Conservation (phyloP, 441 rosid species). For the Monsonia emarginata region DNA sequence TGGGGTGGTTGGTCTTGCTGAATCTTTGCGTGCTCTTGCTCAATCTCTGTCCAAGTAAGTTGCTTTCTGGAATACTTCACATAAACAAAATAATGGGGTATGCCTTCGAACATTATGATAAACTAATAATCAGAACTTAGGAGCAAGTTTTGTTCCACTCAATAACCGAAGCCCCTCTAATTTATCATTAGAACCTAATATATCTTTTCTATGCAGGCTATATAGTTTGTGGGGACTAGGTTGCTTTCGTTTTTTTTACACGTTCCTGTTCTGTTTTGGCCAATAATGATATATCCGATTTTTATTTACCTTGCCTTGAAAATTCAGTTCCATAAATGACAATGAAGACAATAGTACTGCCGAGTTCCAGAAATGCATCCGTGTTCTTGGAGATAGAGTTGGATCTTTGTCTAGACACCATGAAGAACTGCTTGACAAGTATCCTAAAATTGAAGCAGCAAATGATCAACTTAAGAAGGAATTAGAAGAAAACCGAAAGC, state of each 20-base stretch:
- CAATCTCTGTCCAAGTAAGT: slow-evolving; percentile 85
- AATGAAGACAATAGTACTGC: slow-evolving; percentile 60
- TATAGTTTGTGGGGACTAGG: background rate
- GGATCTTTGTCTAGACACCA: slow-evolving; percentile 61
- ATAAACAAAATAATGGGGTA: background rate
- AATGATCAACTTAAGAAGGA: slow-evolving; percentile 72
- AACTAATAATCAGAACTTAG: too few relatives aligned
- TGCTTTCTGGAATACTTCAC: slow-evolving; percentile 14
- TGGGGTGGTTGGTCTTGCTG: slow-evolving; percentile 63
- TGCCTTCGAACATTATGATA: background rate
- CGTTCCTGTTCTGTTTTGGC: slow-evolving; percentile 11
- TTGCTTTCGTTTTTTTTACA: background rate
- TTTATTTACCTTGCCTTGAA: slow-evolving; percentile 16
- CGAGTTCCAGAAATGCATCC: slow-evolving; percentile 65
- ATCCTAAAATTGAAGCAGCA: slow-evolving; percentile 50
- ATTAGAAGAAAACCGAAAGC: slow-evolving; percentile 66
- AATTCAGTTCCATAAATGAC: slow-evolving; percentile 53
- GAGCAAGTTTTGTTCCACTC: too few relatives aligned
- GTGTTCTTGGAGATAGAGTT: slow-evolving; percentile 70
- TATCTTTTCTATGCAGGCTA: background rate
- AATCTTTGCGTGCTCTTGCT: slow-evolving; percentile 63
- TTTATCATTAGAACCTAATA: too few relatives aligned
- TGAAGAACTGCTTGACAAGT: slow-evolving; percentile 71
- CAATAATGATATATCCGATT: slow-evolving; percentile 14
- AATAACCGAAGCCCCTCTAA: too few relatives aligned